Evolutionary conservation across 2,329 filamentous ascomycete species (phyloP).

Genomic region (Paraconiothyrium brasiliense): DNA sequence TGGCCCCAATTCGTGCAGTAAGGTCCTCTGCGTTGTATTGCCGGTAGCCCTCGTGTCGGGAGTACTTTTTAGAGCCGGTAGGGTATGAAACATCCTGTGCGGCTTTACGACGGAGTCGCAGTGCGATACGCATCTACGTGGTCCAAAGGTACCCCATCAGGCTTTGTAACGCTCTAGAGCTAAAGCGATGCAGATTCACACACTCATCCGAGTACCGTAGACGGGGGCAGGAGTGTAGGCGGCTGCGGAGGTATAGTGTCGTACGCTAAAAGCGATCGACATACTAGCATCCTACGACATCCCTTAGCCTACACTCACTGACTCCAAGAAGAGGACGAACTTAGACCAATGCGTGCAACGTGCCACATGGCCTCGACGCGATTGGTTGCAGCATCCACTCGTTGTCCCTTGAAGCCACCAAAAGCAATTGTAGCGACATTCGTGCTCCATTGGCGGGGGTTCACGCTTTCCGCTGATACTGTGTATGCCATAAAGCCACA

Average conservation of each 20-base stretch:
- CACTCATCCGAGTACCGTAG: too few relatives aligned
- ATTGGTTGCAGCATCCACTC: not conserved
- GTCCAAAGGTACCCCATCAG: too few relatives aligned
- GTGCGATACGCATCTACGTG: too few relatives aligned
- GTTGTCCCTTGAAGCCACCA: not conserved
- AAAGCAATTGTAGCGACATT: conserved; percentile 1
- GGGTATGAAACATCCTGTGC: not conserved
- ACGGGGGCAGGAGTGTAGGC: too few relatives aligned
- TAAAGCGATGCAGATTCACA: too few relatives aligned
- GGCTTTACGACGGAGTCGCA: too few relatives aligned
- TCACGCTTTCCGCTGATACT: not conserved
- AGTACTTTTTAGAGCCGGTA: too few relatives aligned
- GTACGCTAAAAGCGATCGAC: not conserved
- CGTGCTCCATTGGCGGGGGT: conserved; percentile 4
- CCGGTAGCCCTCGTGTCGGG: too few relatives aligned
- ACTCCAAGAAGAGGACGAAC: not conserved
- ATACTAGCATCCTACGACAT: not conserved
- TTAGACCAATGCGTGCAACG: not conserved
- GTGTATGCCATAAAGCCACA: not conserved
- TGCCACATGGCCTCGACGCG: not conserved
- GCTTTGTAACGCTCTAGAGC: too few relatives aligned
- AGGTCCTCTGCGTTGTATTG: too few relatives aligned
- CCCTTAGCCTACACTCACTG: not conserved
- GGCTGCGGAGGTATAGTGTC: too few relatives aligned
- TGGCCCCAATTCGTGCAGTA: too few relatives aligned